Percentiles rank a stretch among this genome's conserved stretches.
These are phyloP conservation scores for Lachnellula suecica DNA, from an alignment of 2,329 filamentous ascomycete genomes.

Conservation along the genomic window DNA sequence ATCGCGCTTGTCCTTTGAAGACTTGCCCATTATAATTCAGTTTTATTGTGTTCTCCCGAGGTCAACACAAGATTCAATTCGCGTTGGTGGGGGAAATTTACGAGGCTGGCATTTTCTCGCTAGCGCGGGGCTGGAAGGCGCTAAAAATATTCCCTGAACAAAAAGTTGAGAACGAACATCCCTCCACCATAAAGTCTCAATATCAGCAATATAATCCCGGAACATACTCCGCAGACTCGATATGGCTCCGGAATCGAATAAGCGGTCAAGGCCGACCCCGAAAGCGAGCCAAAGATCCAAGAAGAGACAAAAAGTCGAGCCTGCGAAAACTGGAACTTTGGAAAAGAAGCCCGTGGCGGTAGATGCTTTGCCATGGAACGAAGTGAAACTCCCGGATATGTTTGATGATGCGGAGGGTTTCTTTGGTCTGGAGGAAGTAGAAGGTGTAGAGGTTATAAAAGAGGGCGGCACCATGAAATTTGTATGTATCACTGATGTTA, in stretches of 20 bases:
- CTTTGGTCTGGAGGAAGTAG: slow-evolving; percentile 86
- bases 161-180: slow-evolving; percentile 3
- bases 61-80: too few relatives aligned
- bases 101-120: neutral
- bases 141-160: slow-evolving; percentile 5
- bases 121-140: slow-evolving; percentile 13
- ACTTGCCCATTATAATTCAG: slow-evolving; percentile 73
- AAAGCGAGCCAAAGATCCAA: slow-evolving; percentile 26
- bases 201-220: neutral
- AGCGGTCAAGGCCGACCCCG: slow-evolving; percentile 25
- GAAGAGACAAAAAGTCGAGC: slow-evolving; percentile 34
- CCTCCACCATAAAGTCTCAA: neutral
- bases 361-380: slow-evolving; percentile 55
- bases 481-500: slow-evolving; percentile 36
- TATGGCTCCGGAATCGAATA: slow-evolving; percentile 31
- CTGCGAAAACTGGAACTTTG: slow-evolving; percentile 14
- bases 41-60: slow-evolving; percentile 5
- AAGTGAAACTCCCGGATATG: slow-evolving; percentile 69
- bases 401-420: slow-evolving; percentile 92
- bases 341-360: slow-evolving; percentile 43
- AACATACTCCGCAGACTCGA: neutral
- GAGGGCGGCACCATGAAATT: slow-evolving; percentile 60
- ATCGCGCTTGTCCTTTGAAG: slow-evolving; percentile 97
- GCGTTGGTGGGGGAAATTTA: neutral
- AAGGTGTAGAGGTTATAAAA: slow-evolving; percentile 82